Evolutionary conservation across 2,329 filamentous ascomycete genomes (phyloP), one percentile per base, ranked within the genome.

Genomic region (Calonectria hawksworthii): DNA sequence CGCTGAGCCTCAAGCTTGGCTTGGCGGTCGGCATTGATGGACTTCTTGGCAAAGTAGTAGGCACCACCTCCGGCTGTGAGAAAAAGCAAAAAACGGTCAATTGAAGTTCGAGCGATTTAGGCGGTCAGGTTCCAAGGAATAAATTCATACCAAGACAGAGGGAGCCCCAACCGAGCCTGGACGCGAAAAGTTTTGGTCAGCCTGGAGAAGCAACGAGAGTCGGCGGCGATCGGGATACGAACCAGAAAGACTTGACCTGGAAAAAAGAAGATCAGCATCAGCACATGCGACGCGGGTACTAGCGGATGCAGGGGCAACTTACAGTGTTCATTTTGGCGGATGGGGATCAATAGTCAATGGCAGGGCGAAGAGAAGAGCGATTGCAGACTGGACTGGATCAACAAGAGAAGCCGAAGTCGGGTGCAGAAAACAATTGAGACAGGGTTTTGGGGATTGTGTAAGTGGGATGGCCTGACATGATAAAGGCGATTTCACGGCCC

Each of bases 21-120:
- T 75, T 91, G 90, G 77, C 96, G 94, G 86, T 98, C 96, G 80
- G 94, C 94, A 84, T 98, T 98, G 90, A 99, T 98, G 85, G 93
- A 93, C 83, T 92, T 91, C 90, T 99, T 99, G 77, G 97, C 97
- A 84, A 98, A 98, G 88, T 95, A 96, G 89, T 99, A 99, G 82
- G 96, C 96, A 77, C 94, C 95, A 78, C 92, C 97, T 83, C 96
- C 97, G 79, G 96, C 95, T 96, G 83, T 36, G 69, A 47, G 26
- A 70, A 56, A 26, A 47, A 65, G 38, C 23, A 41, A 70, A 59
- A 54, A 64, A 68, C 23, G 36, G 74, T 75, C 76, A 80, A 74
- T 75, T 79, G 38, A 75, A 70, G 73, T 38, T 32, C 50, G 23
- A 8, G 54, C 10, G 10, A 34, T 7, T 68, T 59, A 30, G 26